A percentile compares a stretch with the other conserved stretches of the same genome.
phyloP scores from a whole-genome alignment of 176 grass and related monocot species.

The Zizania latifolia region DNA sequence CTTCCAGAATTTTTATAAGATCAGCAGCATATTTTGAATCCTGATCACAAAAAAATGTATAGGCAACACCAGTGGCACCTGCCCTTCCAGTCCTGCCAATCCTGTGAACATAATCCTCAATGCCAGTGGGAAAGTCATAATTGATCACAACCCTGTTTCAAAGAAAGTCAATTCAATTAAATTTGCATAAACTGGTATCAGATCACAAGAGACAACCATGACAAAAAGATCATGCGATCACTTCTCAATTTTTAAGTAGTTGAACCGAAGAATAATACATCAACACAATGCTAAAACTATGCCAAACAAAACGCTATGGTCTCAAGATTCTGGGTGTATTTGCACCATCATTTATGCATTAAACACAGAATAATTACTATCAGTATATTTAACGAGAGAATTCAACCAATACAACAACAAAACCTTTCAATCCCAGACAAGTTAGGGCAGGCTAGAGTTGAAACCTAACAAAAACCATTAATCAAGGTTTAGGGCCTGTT shows the following conservation, averaged over 20 bases:
- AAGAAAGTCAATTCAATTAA: neutral
- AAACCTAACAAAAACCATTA: no score
- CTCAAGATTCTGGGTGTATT: neutral
- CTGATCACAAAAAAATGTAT: constrained; percentile 88
- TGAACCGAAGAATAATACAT: neutral
- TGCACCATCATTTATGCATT: neutral
- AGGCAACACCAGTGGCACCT: constrained; percentile 86
- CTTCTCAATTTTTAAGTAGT: neutral
- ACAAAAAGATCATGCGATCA: neutral
- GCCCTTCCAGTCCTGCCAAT: constrained; percentile 92
- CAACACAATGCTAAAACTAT: neutral
- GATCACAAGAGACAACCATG: neutral
- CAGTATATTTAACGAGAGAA: neutral
- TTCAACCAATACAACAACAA: constrained; percentile 3
- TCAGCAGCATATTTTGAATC: constrained; percentile 85
- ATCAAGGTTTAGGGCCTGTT: no score
- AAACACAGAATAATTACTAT: neutral
- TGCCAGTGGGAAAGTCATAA: constrained; percentile 94
- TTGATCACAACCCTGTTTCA: constrained; percentile 83
- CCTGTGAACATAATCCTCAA: constrained; percentile 98
- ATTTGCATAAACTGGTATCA: neutral
- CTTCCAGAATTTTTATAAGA: constrained; percentile 84
- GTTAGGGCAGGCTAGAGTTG: no score
- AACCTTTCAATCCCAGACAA: no score
- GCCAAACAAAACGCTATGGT: neutral